These are phyloP conservation scores for Endogone sp. DNA, from an alignment of 192 early-diverging fungal species.

Conservation along the genomic window DNA sequence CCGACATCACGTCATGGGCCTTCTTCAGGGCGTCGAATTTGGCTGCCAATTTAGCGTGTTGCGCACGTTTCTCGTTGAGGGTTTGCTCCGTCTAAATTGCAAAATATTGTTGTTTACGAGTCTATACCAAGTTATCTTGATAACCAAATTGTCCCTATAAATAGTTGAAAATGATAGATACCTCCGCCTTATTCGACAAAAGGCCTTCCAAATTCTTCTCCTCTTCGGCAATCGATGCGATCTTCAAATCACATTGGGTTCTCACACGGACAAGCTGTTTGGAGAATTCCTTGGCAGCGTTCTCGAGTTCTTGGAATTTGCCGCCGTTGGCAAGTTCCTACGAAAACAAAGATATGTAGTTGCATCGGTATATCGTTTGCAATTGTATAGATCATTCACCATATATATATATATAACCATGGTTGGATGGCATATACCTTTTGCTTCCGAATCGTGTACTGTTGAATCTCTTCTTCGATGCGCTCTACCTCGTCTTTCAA, in stretches of 20 bases:
- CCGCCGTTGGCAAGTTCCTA: conserved; percentile 56
- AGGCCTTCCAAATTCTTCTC: conserved; percentile 36
- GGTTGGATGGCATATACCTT: too few relatives aligned
- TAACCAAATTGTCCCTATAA: not conserved
- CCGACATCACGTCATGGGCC: conserved; percentile 48
- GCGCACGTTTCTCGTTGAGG: conserved; percentile 32
- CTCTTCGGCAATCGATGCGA: conserved; percentile 76
- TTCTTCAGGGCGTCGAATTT: conserved; percentile 49
- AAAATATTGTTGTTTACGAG: too few relatives aligned
- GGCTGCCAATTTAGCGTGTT: conserved; percentile 25
- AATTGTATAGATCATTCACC: too few relatives aligned
- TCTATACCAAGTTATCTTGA: not conserved
- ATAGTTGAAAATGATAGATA: not conserved
- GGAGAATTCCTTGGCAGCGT: conserved; percentile 63
- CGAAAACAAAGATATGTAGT: not conserved
- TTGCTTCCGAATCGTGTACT: conserved; percentile 19
- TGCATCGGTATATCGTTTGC: too few relatives aligned
- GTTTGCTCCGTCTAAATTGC: conserved; percentile 40
- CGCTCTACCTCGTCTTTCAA: conserved; percentile 61
- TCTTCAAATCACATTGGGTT: conserved; percentile 82
- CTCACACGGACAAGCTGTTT: conserved; percentile 80
- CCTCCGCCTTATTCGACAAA: conserved; percentile 35
- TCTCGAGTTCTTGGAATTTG: conserved; percentile 70
- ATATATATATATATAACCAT: too few relatives aligned
- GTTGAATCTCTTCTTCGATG: conserved; percentile 56